Base-by-base conservation (phyloP, 1,284 basidiomycete genomes). In the Fomitopsis betulina region DNA sequence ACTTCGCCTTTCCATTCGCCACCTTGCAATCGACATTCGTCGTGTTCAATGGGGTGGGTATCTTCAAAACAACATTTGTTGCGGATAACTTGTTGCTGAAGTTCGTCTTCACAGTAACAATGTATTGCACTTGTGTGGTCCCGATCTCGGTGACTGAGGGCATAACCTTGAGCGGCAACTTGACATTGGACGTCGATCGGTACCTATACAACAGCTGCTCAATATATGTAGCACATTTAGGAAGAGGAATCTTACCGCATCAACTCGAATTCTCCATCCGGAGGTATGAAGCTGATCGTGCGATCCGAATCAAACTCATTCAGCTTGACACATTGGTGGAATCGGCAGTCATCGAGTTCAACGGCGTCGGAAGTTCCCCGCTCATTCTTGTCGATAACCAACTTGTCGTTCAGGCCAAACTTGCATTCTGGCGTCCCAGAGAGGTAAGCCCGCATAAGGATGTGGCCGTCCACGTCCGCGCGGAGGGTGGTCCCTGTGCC, bases 381-480 rank as follows among this genome's bases (percentile, higher is more conserved):
- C 80, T 83, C 63, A 53, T 83, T 85, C 78, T 94, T 94, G 76
- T 97, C 96, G 57, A 98, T 89, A 21, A 98, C 94, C 32, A 99
- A 83, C 74, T 98, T 98, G 77, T 98, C 96, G 68, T 99, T 99
- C 62, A 99, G 78, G 2, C 97, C 97, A 65, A 99, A 98, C 73
- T 97, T 96, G 82, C 96, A 98, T 68, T 98, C 95, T 0, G 96
- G 94, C 54, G 94, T 94, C 17, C 97, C 97, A 25, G 93, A 89
- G 23, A 99, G 79, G 72, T 98, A 98, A 9, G 97, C 97, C 12
- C 97, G 86, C 96, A 99, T 98, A 66, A 96, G 82, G 63, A 99
- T 97, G 66, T 97, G 94, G 0, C 96, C 97, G 69, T 99, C 96
- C 6, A 99, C 95, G 67, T 99, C 97, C 1, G 97, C 94, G n/a